phyloP scores from a whole-genome alignment of 2,329 filamentous ascomycete genomes.

The Cyanodermella asteris region DNA sequence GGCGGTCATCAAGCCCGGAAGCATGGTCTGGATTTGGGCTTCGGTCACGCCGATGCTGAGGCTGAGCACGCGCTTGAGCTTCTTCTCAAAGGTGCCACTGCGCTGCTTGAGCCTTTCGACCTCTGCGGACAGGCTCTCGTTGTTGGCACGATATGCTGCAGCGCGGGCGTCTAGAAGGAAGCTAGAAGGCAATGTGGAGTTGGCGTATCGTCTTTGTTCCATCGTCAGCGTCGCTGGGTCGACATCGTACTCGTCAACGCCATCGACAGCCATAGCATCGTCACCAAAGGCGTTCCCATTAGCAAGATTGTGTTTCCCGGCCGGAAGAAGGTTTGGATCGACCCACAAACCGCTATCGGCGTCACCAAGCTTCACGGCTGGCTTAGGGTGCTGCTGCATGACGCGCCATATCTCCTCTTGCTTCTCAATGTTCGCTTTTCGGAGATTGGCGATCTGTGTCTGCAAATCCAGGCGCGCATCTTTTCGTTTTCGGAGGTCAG shows the following conservation, averaged over 20 bases:
- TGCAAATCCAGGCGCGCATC: slow-evolving; percentile 41
- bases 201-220: slow-evolving; percentile 20
- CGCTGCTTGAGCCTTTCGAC: slow-evolving; percentile 52
- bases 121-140: slow-evolving; percentile 42
- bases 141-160: slow-evolving; percentile 47
- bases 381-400: slow-evolving; percentile 20
- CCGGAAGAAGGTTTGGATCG: slow-evolving; percentile 6
- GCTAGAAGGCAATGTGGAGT: slow-evolving; percentile 36
- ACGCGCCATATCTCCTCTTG: slow-evolving; percentile 27
- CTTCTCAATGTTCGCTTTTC: slow-evolving; percentile 50
- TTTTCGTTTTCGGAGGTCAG: slow-evolving; percentile 44
- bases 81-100: slow-evolving; percentile 63
- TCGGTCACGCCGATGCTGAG: slow-evolving; percentile 67
- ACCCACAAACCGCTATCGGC: slow-evolving; percentile 18
- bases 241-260: too few species aligned
- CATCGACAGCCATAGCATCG: slow-evolving; percentile 19
- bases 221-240: slow-evolving; percentile 22
- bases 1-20: slow-evolving; percentile 62
- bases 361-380: slow-evolving; percentile 28
- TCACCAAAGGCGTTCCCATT: slow-evolving; percentile 25
- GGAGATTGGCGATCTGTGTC: slow-evolving; percentile 57
- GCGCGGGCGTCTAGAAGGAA: slow-evolving; percentile 44
- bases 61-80: slow-evolving; percentile 72
- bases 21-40: slow-evolving; percentile 53
- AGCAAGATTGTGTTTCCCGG: too few species aligned